phyloP scores from a whole-genome alignment of 257 asterid genomes.

The Henckelia pumila region DNA sequence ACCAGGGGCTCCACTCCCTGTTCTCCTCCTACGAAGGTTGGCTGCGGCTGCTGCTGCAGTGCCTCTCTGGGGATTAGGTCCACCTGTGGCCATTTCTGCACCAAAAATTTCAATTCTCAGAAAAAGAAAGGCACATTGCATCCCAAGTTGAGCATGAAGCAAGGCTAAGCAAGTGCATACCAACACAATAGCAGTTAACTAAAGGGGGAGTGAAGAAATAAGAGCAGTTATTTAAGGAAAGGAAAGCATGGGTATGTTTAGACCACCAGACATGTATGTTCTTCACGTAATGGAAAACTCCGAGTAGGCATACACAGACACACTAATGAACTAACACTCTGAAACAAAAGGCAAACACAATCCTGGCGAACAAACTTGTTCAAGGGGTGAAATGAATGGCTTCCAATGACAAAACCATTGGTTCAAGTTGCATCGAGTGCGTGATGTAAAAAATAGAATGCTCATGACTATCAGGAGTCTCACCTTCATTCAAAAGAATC shows the following conservation, averaged over 20 bases:
- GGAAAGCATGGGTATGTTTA: not conserved
- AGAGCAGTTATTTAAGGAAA: not conserved
- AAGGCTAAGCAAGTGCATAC: not conserved
- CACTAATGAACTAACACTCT: not conserved
- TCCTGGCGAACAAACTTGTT: not conserved
- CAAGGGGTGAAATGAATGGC: not conserved
- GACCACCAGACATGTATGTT: not conserved
- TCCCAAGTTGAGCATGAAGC: not conserved
- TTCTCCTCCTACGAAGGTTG: constrained; percentile 55
- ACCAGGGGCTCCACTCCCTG: constrained; percentile 51
- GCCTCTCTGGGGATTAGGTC: constrained; percentile 65
- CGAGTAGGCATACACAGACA: not conserved
- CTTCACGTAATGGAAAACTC: not conserved
- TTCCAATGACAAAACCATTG: not conserved
- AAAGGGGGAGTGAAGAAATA: not conserved
- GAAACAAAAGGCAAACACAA: not conserved
- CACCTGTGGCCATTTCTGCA: constrained; percentile 63
- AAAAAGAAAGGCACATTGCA: not conserved
- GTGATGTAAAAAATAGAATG: too few relatives aligned
- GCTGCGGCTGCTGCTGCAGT: constrained; percentile 72
- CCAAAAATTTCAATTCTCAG: constrained; percentile 13
- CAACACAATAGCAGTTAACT: not conserved
- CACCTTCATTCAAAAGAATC: not conserved
- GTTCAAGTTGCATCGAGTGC: not conserved
- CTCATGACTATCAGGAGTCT: not conserved